Evolutionary conservation across 2,329 filamentous ascomycete genomes (phyloP).

Genomic region (Penicillium capsulatum): DNA sequence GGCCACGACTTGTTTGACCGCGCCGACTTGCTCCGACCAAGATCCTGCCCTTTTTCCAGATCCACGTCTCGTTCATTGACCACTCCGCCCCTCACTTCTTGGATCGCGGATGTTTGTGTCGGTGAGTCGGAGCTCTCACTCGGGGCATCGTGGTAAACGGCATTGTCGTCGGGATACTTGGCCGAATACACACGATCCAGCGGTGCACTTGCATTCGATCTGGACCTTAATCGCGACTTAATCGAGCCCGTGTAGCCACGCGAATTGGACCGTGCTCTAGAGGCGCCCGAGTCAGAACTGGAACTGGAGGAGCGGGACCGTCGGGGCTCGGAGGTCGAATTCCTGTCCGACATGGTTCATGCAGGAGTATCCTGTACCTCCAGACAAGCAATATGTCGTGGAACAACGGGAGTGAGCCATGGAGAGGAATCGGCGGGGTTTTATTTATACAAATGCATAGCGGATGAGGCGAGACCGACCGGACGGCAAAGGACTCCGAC

Average conservation of each 20-base stretch:
- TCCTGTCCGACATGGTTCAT: too few relatives aligned
- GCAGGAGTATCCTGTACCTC: too few relatives aligned
- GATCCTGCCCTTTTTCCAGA: slow-evolving; percentile 19
- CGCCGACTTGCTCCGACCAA: slow-evolving; percentile 24
- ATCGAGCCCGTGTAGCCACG: slow-evolving; percentile 1
- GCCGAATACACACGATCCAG: slow-evolving; percentile 29
- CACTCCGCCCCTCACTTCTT: slow-evolving; percentile 24
- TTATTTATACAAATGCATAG: slow-evolving; percentile 8
- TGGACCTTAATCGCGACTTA: slow-evolving; percentile 5
- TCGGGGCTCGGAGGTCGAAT: too few relatives aligned
- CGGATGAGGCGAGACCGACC: slow-evolving; percentile 5
- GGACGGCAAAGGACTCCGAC: slow-evolving; percentile 8
- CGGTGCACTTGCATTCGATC: slow-evolving; percentile 1
- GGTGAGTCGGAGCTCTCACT: too few relatives aligned
- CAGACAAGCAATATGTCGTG: too few relatives aligned
- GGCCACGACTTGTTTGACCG: slow-evolving; percentile 18
- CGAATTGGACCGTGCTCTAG: not conserved
- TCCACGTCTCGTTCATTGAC: slow-evolving; percentile 28
- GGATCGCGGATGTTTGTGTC: too few relatives aligned
- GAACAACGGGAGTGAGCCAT: too few relatives aligned
- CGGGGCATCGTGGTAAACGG: slow-evolving; percentile 32
- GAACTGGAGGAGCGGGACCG: not conserved
- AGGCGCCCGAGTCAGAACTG: not conserved
- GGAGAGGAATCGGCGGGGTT: slow-evolving; percentile 1
- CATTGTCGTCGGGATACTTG: slow-evolving; percentile 33